phyloP scores from a whole-genome alignment of 495 filamentous ascomycete species.

The Articulospora tetracladia region DNA sequence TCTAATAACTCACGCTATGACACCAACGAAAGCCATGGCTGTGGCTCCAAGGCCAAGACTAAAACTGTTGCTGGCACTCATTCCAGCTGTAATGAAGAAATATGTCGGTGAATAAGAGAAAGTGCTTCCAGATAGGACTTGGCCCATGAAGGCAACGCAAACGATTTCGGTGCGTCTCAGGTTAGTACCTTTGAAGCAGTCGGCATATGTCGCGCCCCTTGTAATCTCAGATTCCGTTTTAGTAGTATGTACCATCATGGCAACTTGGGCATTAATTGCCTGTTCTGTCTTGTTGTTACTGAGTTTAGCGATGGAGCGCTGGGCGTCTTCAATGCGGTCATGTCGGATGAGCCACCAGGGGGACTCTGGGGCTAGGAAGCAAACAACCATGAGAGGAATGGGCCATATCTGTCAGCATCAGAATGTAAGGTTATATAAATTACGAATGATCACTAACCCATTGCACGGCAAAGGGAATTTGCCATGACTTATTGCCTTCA shows the following conservation, averaged over 20 bases:
- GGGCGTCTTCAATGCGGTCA: slow-evolving; percentile 45
- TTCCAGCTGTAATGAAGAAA: slow-evolving; percentile 40
- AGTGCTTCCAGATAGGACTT: slow-evolving; percentile 64
- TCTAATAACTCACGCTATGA: slow-evolving; percentile 15
- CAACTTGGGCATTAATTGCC: slow-evolving; percentile 39
- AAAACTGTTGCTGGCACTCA: slow-evolving; percentile 27
- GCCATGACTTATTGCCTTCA: slow-evolving; percentile 45
- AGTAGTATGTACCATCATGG: slow-evolving; percentile 54
- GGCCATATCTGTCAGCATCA: slow-evolving; percentile 23
- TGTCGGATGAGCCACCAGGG: slow-evolving; percentile 57
- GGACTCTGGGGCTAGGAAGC: slow-evolving; percentile 40
- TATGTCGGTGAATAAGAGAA: slow-evolving; percentile 16
- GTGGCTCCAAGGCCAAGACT: slow-evolving; percentile 33
- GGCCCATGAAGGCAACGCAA: slow-evolving; percentile 65
- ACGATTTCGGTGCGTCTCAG: slow-evolving; percentile 66
- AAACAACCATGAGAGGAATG: slow-evolving; percentile 35
- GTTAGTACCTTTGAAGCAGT: slow-evolving; percentile 66
- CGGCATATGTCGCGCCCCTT: slow-evolving; percentile 53
- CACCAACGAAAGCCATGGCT: slow-evolving; percentile 39
- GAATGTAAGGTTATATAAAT: neutral
- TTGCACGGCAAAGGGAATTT: slow-evolving; percentile 9
- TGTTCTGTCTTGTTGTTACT: slow-evolving; percentile 32
- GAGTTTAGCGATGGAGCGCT: slow-evolving; percentile 42
- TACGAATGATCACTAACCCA: neutral
- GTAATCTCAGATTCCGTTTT: slow-evolving; percentile 54